Base-by-base conservation (phyloP, 2,329 filamentous ascomycete genomes). In the Penicillium sp. region DNA sequence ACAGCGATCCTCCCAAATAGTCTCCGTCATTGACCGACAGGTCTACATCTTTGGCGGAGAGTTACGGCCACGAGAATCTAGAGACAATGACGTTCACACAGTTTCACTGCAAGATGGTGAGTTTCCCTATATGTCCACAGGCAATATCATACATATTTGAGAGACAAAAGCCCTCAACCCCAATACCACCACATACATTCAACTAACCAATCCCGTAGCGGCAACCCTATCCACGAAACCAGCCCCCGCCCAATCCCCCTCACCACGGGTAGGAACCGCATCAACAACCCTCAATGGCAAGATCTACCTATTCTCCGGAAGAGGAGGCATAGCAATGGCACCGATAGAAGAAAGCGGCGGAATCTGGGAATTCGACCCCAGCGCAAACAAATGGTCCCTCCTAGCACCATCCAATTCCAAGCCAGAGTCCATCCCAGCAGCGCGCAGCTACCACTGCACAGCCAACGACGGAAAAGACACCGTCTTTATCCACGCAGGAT, bases 291-390 rank as follows among this genome's bases (percentile, higher is more conserved):
- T 94, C 57, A 82, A 86, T 57, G 81, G 82, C 44, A 86, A 85
- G 23, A 86, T 95, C 66, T 93, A 93, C 74, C 62, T 95, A 41
- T 96, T 92, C 73, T 91, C 90, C 47, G 91, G 92, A 10, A 86
- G 90, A 44, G 87, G 88, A 34, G 88, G 88, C 0, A 75, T 80
- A 3, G 85, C 84, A 29, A 87, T 90, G 83, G 78, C 82, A 2
- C 85, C 90, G 0, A 79, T 96, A 11, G 84, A 92, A 51, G 91
- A 96, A 68, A 72, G 79, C 11, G 91, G 91, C 16, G 80, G 85
- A 3, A 80, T 95, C 50, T 95, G 91, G 91, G 79, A 86, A 31
- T 92, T 90, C 67, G 84, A 91, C 70, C 86, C 88, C 1, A 77
- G 81, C 57, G 76, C 78, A n/a, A 76, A 81, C 53, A 76, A 75